Base-by-base conservation (phyloP, 2,329 filamentous ascomycete genomes). In the Fusarium oligoseptatum region DNA sequence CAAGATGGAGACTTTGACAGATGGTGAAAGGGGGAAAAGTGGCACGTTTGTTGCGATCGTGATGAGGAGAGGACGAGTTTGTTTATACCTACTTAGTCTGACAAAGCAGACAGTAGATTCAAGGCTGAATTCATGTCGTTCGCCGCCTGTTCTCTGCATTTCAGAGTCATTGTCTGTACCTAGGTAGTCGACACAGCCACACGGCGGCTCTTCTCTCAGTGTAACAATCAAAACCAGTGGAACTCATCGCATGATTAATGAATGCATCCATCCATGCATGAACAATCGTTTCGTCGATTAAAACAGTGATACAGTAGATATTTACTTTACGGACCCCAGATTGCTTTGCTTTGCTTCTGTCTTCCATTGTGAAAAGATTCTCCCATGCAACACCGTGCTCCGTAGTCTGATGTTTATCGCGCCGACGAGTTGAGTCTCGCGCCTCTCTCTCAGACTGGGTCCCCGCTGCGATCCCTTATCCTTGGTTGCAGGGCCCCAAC, bases 351-450 rank as follows among this genome's bases (percentile, higher is more conserved):
- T 71, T 48, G 43, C 22, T 32, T 71, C 67, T 52, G 48, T 55
- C 27, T 55, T 74, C 45, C 60, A 52, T 70, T 67, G 50, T 70
- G 55, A 75, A 75, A 72, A 62, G 58, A 67, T 68, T 57, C 22
- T 43, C 67, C 68, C 72, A 68, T 71, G 61, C 70, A 77, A 75
- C 68, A 78, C 74, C 74, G 60, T 75, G 73, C 71, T 76, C 74
- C 67, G 63, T 68, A 62, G 66, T 66, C 66, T 70, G 66, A 14
- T 55, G 24, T 32, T 55, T 55, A 52, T 52, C 27, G 48, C 24
- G 48, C 17, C 17, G 48, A 55, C 66, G 73, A 73, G 66, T 39
- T 58, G 55, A 77, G 57, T 68, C 58, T 60, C 32, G 61, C 52
- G 67, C 64, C 24, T 5, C 32, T 34, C 48, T 55, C 66, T 76